These are phyloP conservation scores for Monotropa hypopitys DNA, from an alignment of 179 eudicot genomes.

Conservation along the genomic window DNA sequence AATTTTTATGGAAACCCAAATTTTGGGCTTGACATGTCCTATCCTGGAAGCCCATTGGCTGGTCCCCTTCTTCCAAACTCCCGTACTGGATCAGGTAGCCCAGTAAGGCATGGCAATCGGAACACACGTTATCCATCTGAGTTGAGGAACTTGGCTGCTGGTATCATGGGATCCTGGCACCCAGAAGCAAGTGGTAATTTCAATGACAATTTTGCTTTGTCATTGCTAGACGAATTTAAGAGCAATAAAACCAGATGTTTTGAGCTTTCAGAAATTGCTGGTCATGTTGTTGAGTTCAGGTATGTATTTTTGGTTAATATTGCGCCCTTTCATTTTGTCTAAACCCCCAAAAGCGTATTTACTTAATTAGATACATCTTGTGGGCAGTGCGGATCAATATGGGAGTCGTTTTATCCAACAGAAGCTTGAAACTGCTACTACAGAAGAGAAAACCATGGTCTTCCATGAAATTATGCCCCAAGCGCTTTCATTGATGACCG, in stretches of 20 bases:
- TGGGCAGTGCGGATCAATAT: constrained; percentile 75
- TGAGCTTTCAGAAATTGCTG: constrained; percentile 73
- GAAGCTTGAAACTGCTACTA: constrained; percentile 80
- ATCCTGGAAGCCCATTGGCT: constrained; percentile 47
- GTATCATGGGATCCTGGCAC: constrained; percentile 63
- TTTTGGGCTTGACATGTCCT: constrained; percentile 49
- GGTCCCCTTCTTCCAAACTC: constrained; percentile 43
- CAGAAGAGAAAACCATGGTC: constrained; percentile 71
- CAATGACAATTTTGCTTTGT: constrained; percentile 51
- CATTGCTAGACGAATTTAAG: constrained; percentile 71
- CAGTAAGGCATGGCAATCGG: constrained; percentile 51
- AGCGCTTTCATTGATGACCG: constrained; percentile 71
- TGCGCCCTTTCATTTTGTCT: not conserved
- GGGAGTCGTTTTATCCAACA: constrained; percentile 92
- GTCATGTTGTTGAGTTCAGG: constrained; percentile 84
- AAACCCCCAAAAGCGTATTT: not conserved
- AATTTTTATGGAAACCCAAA: constrained; percentile 53
- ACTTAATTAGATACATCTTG: not conserved
- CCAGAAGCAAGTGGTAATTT: constrained; percentile 43
- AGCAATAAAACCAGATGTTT: constrained; percentile 69
- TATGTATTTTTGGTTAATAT: constrained; percentile 4
- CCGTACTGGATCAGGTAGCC: constrained; percentile 52
- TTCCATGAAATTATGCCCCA: constrained; percentile 76
- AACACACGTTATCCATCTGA: constrained; percentile 56
- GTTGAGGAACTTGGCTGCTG: constrained; percentile 45